Evolutionary conservation across 1,139 yeast genomes (phyloP).

Genomic region (Geotrichum macrosporum): DNA sequence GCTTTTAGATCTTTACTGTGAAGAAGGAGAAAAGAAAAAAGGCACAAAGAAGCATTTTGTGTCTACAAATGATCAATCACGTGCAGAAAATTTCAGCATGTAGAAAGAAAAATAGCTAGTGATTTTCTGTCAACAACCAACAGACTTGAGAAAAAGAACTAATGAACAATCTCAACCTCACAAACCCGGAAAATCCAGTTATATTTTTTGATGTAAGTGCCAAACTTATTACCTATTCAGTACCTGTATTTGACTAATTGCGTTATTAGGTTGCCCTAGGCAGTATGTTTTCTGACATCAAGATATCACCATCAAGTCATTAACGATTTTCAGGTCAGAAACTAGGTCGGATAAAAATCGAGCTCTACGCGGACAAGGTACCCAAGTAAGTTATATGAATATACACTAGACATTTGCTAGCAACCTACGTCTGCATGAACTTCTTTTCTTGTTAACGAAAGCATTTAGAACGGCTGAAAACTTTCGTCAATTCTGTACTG

Average conservation of each 20-base stretch:
- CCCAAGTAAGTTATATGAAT: conserved; percentile 42
- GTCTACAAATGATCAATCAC: no score
- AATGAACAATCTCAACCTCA: not conserved
- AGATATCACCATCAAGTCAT: not conserved
- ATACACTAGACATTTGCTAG: no score
- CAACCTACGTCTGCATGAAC: no score
- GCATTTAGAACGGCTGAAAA: conserved; percentile 46
- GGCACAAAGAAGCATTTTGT: not conserved
- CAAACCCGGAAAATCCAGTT: conserved; percentile 32
- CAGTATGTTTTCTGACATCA: conserved; percentile 19
- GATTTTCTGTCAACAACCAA: no score
- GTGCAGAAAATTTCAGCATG: no score
- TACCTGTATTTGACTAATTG: not conserved
- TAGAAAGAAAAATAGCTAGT: no score
- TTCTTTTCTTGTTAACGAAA: not conserved
- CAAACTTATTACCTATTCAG: not conserved
- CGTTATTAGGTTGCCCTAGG: conserved; percentile 34
- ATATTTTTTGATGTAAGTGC: conserved; percentile 43
- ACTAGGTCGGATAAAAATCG: conserved; percentile 46
- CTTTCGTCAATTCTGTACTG: conserved; percentile 54
- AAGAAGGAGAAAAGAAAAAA: not conserved
- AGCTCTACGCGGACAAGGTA: conserved; percentile 42
- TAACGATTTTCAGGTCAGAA: conserved; percentile 32
- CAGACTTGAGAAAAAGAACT: not conserved
- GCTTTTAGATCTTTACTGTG: no score